Evolutionary conservation across 2,329 filamentous ascomycete species (phyloP), one percentile per base, ranked within the genome.

Genomic region (Curvularia sp.): DNA sequence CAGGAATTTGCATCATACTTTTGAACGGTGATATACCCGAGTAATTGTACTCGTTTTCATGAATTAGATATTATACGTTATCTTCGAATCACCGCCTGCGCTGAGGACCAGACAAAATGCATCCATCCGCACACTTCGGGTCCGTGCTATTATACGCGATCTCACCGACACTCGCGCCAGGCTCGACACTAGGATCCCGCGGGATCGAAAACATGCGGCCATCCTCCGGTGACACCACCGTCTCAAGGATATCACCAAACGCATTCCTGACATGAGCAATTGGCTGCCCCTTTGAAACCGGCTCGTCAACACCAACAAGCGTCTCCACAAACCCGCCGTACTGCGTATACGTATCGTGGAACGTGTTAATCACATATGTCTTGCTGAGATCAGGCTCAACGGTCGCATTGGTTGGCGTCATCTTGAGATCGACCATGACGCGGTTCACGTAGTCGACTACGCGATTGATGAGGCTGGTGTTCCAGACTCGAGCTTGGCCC

Each of bases 401-500:
- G 13, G 68, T 77, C 20, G 64, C 58, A 47, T 76, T 75, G 35
- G 68, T 71, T 0, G 73, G 70, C 4, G 60, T 63, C 9, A 70
- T 66, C 6, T 53, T 58, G 22, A 70, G 54, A 41, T 71, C 66
- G 33, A 66, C 51, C 53, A 71, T 52, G 33, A 71, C 67, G 53
- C 67, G 63, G 54, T 71, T 63, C 6, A 70, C 65, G 26, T 69
- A 71, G 49, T 60, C 67, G 48, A 74, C 74, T 28, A 72, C 69
- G 30, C 76, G 69, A 24, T 74, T 67, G 49, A 78, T 77, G 4
- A 77, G 66, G 26, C 65, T 71, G 15, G 60, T 64, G 53, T 77
- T 75, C 75, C 77, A 79, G 20, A 74, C 65, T 46, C 77, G 78
- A 0, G 77, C 75, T 12, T 72, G 66, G 1, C 76, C 77, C 61